Base-by-base conservation (phyloP, 2,329 filamentous ascomycete genomes). In the Colletotrichum salicis region DNA sequence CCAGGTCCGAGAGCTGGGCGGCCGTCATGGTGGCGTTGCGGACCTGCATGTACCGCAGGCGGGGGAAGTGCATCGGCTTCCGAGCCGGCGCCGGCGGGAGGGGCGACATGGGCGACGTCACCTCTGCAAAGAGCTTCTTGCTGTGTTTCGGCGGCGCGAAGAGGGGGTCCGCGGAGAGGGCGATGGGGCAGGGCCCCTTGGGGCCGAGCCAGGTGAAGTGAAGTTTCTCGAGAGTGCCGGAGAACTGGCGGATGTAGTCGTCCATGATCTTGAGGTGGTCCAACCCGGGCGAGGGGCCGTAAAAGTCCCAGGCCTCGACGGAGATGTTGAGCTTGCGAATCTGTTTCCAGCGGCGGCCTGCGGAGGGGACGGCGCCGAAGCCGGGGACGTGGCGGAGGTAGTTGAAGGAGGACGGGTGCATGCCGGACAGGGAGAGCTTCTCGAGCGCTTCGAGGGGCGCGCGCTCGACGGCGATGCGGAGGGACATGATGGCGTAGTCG, bases 401-500 rank as follows among this genome's bases (percentile, higher is more conserved):
- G 75, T 92, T 87, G 63, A 97, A 89, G 8, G 92, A 93, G 1
- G 90, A 88, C 0, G 94, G 91, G 76, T 97, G 94, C 11, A 97
- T 88, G 2, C 90, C 89, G 13, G 90, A 88, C 2, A 97, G 87
- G 0, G 93, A 93, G 3, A 97, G 86, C 72, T 91, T 92, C 74
- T 87, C 85, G 15, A 97, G 87, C 70, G 86, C 87, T 62, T 84
- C 85, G 60, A 96, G 83, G 1, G 91, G 89, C 11, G 91, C 89
- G 65, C 92, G 89, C 83, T 97, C 95, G 35, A 97, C 83, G 13
- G 95, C 92, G 74, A 97, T 94, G 74, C 94, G 92, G 67, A 97
- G 84, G 74, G 94, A 96, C 79, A 97, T 94, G 73, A 97, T 90
- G 4, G 94, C 94, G 78, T 96, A 97, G 85, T 97, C 95, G 71